Conservation (phyloP, 73 alveolate genomes). For the Paramecium bursaria region DNA sequence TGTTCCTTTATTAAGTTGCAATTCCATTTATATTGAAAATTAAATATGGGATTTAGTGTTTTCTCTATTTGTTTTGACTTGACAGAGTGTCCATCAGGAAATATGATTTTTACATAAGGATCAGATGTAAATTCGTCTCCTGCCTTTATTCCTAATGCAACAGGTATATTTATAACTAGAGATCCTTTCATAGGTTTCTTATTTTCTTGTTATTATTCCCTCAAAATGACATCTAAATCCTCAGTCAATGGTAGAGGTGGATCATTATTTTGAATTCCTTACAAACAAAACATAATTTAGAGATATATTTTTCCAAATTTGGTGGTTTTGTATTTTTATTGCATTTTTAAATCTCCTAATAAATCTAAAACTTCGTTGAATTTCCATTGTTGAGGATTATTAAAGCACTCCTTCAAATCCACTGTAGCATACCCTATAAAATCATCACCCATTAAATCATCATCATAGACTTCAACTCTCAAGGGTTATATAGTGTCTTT, state of each 20-base stretch:
- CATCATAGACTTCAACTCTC: constrained; percentile 67
- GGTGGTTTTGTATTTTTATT: constrained; percentile 36
- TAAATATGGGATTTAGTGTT: constrained; percentile 54
- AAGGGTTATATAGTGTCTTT: constrained; percentile 51
- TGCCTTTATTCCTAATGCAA: constrained; percentile 51
- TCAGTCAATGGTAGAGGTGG: constrained; percentile 65
- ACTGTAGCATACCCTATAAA: constrained; percentile 58
- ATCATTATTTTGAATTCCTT: constrained; percentile 63
- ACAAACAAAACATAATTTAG: constrained; percentile 52
- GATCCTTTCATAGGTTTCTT: constrained; percentile 63
- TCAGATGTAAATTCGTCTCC: constrained; percentile 61
- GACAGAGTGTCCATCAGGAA: constrained; percentile 36
- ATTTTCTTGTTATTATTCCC: constrained; percentile 51
- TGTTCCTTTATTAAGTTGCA: constrained; percentile 48
- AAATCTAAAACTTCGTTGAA: constrained; percentile 45
- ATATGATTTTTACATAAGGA: constrained; percentile 52
- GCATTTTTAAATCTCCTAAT: constrained; percentile 53
- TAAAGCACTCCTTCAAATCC: constrained; percentile 45
- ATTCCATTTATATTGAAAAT: constrained; percentile 50
- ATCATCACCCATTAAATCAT: constrained; percentile 63
- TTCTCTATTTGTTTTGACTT: constrained; percentile 26
- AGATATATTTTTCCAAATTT: constrained; percentile 62
- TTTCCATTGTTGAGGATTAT: constrained; percentile 63
- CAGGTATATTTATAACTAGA: constrained; percentile 22
- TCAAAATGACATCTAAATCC: constrained; percentile 62